Percentiles rank a stretch among this genome's conserved stretches.
Conservation (phyloP, 768 basidiomycete genomes). For the Mycena filopes region DNA sequence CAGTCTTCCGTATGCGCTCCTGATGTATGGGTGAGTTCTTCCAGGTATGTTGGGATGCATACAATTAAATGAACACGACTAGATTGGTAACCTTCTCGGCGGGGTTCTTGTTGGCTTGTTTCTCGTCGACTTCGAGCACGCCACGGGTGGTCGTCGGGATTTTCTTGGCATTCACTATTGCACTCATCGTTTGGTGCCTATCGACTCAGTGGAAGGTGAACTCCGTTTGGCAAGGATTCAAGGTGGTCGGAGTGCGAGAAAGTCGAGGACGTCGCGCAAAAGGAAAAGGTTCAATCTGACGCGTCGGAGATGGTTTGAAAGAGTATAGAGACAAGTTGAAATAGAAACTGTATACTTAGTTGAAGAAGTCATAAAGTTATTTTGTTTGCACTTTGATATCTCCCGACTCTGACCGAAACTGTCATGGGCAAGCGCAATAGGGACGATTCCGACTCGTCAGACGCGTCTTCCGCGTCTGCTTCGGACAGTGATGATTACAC, state of each 20-base stretch:
- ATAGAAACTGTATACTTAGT: too few relatives aligned
- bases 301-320: constrained; percentile 6
- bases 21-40: constrained; percentile 51
- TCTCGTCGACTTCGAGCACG: constrained; percentile 35
- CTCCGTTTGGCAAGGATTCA: too few relatives aligned
- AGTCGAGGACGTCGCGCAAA: neutral
- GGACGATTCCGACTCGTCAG: constrained; percentile 12
- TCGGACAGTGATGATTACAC: constrained; percentile 19
- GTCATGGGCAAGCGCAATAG: constrained; percentile 12
- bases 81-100: constrained; percentile 49
- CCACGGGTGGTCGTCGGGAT: constrained; percentile 41
- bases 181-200: constrained; percentile 44
- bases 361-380: neutral
- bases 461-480: constrained; percentile 1
- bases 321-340: too few relatives aligned
- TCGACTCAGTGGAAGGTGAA: neutral
- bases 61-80: neutral
- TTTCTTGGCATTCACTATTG: constrained; percentile 34
- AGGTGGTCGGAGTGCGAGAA: neutral
- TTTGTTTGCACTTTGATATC: neutral
- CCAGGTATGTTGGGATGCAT: neutral
- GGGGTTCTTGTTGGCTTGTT: constrained; percentile 44
- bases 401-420: too few relatives aligned
- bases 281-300: neutral
- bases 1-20: constrained; percentile 51